These are phyloP conservation scores for Epipyxis sp. DNA, from an alignment of 108 stramenopile genomes.

Conservation along the genomic window DNA sequence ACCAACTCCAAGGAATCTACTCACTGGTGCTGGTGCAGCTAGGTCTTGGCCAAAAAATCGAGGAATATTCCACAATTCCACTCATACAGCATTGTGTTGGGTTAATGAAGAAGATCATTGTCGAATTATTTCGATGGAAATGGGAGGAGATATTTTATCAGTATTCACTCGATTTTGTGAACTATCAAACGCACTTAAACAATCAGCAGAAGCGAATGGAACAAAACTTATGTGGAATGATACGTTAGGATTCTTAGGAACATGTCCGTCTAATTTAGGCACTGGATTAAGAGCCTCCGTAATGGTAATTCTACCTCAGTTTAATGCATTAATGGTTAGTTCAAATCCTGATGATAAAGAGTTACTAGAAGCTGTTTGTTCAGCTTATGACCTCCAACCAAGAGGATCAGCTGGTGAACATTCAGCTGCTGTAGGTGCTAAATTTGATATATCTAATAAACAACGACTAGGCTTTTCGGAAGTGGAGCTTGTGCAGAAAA, in stretches of 20 bases:
- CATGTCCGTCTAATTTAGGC: conserved; percentile 70
- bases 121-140: conserved; percentile 4
- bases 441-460: conserved; percentile 48
- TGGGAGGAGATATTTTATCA: conserved; percentile 18
- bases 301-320: conserved; percentile 68
- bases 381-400: background rate
- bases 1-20: conserved; percentile 43
- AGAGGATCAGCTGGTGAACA: no score
- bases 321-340: no score
- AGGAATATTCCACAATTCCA: conserved; percentile 47
- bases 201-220: conserved; percentile 40
- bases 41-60: conserved; percentile 37
- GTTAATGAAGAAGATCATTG: conserved; percentile 39
- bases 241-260: conserved; percentile 61
- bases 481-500: conserved; percentile 37
- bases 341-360: no score
- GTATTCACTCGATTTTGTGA: conserved; percentile 41
- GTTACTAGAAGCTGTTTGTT: conserved; percentile 36
- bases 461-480: conserved; percentile 47
- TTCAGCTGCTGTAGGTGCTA: conserved; percentile 42
- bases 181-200: conserved; percentile 38
- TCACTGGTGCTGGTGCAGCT: conserved; percentile 44
- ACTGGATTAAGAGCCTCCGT: conserved; percentile 71
- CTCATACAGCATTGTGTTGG: conserved; percentile 33
- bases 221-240: conserved; percentile 44